phyloP scores from a whole-genome alignment of 2,329 filamentous ascomycete species.

The Cercospora janseana region DNA sequence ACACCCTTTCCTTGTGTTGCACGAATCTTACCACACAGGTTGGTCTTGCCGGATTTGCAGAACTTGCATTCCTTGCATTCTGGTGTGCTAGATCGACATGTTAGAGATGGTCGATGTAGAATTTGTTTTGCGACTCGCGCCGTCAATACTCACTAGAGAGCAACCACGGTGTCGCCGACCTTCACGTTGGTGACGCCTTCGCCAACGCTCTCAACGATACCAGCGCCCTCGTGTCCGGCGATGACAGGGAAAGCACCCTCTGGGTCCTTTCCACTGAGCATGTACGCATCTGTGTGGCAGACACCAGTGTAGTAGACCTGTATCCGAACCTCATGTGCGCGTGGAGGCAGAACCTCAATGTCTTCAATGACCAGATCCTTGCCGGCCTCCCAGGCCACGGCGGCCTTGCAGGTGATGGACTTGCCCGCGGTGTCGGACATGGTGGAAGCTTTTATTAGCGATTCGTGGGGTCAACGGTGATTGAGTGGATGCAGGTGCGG shows the following conservation, averaged over 20 bases:
- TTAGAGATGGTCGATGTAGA: too few species aligned
- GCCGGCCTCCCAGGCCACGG: conserved; percentile 94
- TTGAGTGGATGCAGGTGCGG: neutral
- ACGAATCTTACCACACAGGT: conserved; percentile 98
- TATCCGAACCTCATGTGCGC: conserved; percentile 92
- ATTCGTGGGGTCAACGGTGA: conserved; percentile 15
- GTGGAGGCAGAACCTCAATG: conserved; percentile 84
- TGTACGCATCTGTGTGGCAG: conserved; percentile 94
- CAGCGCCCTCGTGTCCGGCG: conserved; percentile 86
- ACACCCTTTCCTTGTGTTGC: conserved; percentile 93
- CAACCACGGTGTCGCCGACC: conserved; percentile 85
- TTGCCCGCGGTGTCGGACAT: conserved; percentile 61
- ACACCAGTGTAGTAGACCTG: conserved; percentile 97
- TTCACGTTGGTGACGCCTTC: conserved; percentile 95
- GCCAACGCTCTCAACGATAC: conserved; percentile 88
- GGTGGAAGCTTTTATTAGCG: conserved; percentile 25
- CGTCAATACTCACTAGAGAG: conserved; percentile 67
- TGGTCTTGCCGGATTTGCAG: conserved; percentile 99
- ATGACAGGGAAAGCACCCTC: conserved; percentile 91
- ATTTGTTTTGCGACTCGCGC: neutral
- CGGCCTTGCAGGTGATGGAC: conserved; percentile 88
- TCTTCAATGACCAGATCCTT: conserved; percentile 88
- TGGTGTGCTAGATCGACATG: too few species aligned
- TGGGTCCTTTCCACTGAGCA: conserved; percentile 91
- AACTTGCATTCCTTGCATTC: conserved; percentile 99